phyloP scores from a whole-genome alignment of 371 early-diverging fungal genomes.

The Blastocladiella emersonii region DNA sequence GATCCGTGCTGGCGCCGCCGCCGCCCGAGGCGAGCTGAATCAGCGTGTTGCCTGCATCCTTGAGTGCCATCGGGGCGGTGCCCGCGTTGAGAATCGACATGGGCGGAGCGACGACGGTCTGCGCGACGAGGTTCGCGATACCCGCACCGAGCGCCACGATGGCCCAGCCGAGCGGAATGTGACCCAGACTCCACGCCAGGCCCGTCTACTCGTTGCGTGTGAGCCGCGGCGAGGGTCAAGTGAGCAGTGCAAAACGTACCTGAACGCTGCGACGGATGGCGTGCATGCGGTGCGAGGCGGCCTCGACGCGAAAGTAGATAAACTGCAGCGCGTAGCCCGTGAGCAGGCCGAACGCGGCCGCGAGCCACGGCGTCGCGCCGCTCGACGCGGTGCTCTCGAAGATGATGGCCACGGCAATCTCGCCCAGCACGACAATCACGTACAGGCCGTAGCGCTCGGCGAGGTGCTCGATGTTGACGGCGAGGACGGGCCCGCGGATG shows the following conservation, averaged over 20 bases:
- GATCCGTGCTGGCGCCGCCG: too few species aligned
- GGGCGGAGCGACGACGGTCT: too few species aligned
- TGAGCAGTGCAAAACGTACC: not conserved
- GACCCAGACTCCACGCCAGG: too few species aligned
- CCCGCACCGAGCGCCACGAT: too few species aligned
- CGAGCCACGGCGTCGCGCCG: not conserved
- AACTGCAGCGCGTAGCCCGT: conserved; percentile 6
- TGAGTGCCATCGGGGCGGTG: too few species aligned
- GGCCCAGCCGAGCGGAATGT: too few species aligned
- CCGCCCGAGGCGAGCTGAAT: too few species aligned
- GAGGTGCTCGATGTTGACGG: conserved; percentile 16
- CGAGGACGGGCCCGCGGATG: not conserved
- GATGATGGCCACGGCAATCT: conserved; percentile 12
- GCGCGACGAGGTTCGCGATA: not conserved
- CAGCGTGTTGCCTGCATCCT: too few species aligned
- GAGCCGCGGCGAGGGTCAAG: not conserved
- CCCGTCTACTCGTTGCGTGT: too few species aligned
- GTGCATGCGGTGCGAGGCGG: conserved; percentile 7
- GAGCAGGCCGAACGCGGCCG: conserved; percentile 7
- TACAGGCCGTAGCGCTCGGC: conserved; percentile 13
- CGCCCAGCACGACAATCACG: conserved; percentile 13
- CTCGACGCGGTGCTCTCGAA: not conserved
- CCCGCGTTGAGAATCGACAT: not conserved
- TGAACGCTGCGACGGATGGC: conserved; percentile 6
- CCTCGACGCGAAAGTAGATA: conserved; percentile 11